Percentiles rank a stretch among this genome's conserved stretches.
phyloP scores from a whole-genome alignment of 441 rosid species.

The Heliophila coronopifolia region DNA sequence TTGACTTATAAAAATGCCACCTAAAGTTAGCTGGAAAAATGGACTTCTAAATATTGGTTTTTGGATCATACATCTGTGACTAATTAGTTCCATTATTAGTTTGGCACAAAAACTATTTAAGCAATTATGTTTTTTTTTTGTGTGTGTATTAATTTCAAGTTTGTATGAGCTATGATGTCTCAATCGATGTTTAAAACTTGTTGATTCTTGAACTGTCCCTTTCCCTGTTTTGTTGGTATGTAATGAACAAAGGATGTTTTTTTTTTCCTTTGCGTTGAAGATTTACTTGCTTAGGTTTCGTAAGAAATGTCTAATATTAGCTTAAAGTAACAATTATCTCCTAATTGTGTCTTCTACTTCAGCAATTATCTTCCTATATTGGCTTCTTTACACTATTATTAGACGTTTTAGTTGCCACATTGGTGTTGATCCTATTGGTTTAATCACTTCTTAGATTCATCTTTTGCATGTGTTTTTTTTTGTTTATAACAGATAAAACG shows the following conservation, averaged over 20 bases:
- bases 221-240: neutral
- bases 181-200: neutral
- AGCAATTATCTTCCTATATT: neutral
- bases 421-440: neutral
- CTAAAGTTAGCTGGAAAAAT: no score
- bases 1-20: constrained; percentile 13
- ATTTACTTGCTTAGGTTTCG: constrained; percentile 5
- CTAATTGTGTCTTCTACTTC: no score
- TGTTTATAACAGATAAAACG: neutral
- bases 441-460: no score
- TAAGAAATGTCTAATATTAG: neutral
- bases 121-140: no score
- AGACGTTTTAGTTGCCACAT: neutral
- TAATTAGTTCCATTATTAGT: neutral
- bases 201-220: constrained; percentile 5
- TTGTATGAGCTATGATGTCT: neutral
- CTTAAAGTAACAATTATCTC: no score
- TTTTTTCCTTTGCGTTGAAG: neutral
- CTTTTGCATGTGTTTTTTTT: no score
- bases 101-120: neutral
- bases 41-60: no score
- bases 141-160: no score
- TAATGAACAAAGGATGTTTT: neutral
- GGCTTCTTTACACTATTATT: neutral
- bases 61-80: neutral